Evolutionary conservation across 2,329 filamentous ascomycete genomes (phyloP).

Genomic region (Penicillium nordicum): DNA sequence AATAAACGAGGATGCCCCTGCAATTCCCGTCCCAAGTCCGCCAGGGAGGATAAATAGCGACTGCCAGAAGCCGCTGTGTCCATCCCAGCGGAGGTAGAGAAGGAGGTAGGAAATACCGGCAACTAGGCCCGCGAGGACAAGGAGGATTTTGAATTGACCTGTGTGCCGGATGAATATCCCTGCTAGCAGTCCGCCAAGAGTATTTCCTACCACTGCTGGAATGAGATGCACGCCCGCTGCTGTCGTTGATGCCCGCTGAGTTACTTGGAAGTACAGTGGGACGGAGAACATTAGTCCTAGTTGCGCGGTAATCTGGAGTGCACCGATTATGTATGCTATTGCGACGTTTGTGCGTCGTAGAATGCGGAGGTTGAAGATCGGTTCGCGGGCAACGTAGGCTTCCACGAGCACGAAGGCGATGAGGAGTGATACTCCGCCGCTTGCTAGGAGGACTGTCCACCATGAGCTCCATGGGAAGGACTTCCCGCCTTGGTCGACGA

Average conservation of each 20-base stretch:
- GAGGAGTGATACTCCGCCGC: conserved; percentile 12
- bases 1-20: conserved; percentile 48
- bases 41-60: conserved; percentile 60
- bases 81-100: conserved; percentile 57
- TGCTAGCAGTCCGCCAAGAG: conserved; percentile 58
- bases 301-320: conserved; percentile 57
- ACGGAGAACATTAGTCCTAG: conserved; percentile 62
- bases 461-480: conserved; percentile 34
- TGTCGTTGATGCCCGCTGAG: conserved; percentile 55
- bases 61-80: conserved; percentile 54
- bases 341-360: conserved; percentile 31
- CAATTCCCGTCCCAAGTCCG: conserved; percentile 52
- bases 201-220: conserved; percentile 66
- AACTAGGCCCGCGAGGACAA: conserved; percentile 50
- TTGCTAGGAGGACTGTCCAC: conserved; percentile 17
- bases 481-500: conserved; percentile 50
- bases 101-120: conserved; percentile 52
- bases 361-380: conserved; percentile 38
- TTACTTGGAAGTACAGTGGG: conserved; percentile 68
- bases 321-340: conserved; percentile 42
- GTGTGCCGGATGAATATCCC: conserved; percentile 58
- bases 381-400: conserved; percentile 31
- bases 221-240: conserved; percentile 60
- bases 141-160: conserved; percentile 57
- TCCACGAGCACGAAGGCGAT: conserved; percentile 32